Base-by-base conservation (phyloP, 179 eudicot genomes). In the Amaranthus tricolor region DNA sequence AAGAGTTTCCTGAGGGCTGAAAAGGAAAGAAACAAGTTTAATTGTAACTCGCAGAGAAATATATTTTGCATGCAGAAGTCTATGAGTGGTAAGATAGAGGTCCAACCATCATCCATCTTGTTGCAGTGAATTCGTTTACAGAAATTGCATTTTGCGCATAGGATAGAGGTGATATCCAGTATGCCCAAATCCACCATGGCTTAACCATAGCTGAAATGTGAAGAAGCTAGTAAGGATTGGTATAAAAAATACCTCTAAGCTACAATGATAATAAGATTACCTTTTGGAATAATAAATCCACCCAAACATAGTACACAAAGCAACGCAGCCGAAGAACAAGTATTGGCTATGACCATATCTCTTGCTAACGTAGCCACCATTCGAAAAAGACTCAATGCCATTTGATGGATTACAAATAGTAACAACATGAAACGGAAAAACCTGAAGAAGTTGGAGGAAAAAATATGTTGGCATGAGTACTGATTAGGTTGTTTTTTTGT, bases 181-280 rank as follows among this genome's bases (percentile, higher is more conserved):
- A 89, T 61, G 87, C 98, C 98, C 98, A 94, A n/a, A 70, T 62
- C 99, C 97, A 93, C 99, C 99, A 93, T 57, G 93, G 89, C 83
- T 88, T 87, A 54, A 93, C 82, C 89, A 88, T 82, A 52, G 74
- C 98, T 94, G 89, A 82, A 72, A 86, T 52, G 49, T 49, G 54
- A 54, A 70, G 64, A 82, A 14, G 12, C n/a, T 60, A 65, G 55
- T 59, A n/a, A 66, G 72, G 31, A 20, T 0, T 6, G 4, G 52
- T 10, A 9, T 60, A 49, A 17, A 63, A 15, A 45, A 67, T 52
- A 31, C 40, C 2, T 54, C 50, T 31, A 10, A 77, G 19, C 50
- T 52, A 17, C 12, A 7, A 13, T 12, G 20, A 24, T 60, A 47
- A 13, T 21, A 66, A 66, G 31, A 63, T 68, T 61, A 90, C 98